Evolutionary conservation across 164 flowering plant species (phyloP).

Genomic region (Aristolochia contorta): DNA sequence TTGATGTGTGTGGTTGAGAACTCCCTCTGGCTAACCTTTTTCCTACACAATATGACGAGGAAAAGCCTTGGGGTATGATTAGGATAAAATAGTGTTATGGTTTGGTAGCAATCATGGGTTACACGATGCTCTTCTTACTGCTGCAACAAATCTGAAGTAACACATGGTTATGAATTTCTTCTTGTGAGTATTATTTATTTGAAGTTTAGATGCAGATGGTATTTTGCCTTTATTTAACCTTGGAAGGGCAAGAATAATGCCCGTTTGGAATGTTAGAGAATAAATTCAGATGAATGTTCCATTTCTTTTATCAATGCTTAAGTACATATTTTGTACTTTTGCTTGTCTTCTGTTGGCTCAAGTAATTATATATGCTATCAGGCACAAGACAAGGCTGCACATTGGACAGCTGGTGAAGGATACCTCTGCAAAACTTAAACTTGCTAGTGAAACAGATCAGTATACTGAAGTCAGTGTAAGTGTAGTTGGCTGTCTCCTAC

Average conservation of each 20-base stretch:
- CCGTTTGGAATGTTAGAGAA: too few relatives aligned
- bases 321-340: background rate
- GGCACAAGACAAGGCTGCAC: constrained; percentile 54
- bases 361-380: constrained; percentile 8
- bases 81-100: too few relatives aligned
- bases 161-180: background rate
- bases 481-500: constrained; percentile 3
- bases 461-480: constrained; percentile 46
- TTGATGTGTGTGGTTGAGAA: too few relatives aligned
- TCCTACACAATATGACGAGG: too few relatives aligned
- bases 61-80: too few relatives aligned
- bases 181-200: background rate
- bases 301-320: background rate
- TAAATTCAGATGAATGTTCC: background rate
- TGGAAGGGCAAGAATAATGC: background rate
- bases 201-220: background rate
- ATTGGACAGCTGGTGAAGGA: constrained; percentile 60
- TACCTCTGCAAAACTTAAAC: constrained; percentile 53
- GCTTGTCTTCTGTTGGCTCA: background rate
- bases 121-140: too few relatives aligned
- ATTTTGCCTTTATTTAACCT: too few relatives aligned
- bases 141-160: too few relatives aligned
- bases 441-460: constrained; percentile 61
- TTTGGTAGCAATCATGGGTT: too few relatives aligned
- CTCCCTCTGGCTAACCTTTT: too few relatives aligned